Conservation (phyloP, 495 filamentous ascomycete species). For the Tuber aestivum region DNA sequence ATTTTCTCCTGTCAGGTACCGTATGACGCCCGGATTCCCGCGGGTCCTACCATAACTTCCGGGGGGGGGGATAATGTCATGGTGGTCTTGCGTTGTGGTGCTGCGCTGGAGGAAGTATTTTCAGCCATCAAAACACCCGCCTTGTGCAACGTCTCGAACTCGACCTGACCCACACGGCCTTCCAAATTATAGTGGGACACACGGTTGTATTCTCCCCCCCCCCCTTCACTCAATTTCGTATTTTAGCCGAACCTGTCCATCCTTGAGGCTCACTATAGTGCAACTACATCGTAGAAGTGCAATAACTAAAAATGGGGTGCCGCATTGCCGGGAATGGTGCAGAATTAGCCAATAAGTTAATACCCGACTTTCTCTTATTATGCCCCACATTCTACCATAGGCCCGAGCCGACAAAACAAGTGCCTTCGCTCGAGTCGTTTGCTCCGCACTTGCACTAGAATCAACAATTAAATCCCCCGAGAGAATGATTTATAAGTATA, state of each 20-base stretch:
- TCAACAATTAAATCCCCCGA: background rate
- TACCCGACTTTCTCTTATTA: background rate
- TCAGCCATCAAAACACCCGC: background rate
- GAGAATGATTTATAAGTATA: background rate
- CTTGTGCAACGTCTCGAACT: background rate
- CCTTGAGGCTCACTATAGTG: background rate
- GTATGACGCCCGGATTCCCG: background rate
- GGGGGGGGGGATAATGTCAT: background rate
- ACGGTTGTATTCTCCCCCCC: background rate
- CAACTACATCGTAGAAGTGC: background rate
- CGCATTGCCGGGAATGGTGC: background rate
- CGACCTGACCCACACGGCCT: background rate
- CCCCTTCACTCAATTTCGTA: background rate
- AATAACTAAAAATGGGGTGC: background rate
- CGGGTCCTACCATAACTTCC: background rate
- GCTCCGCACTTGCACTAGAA: background rate
- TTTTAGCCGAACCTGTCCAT: background rate
- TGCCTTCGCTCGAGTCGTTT: background rate
- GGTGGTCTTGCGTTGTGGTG: background rate
- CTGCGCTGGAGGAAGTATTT: background rate
- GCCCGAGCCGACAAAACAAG: background rate
- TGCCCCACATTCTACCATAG: background rate
- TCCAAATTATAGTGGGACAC: background rate
- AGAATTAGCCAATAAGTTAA: background rate
- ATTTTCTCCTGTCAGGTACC: background rate